Conservation (phyloP, 83 land plant species). For the Thuja plicata region DNA sequence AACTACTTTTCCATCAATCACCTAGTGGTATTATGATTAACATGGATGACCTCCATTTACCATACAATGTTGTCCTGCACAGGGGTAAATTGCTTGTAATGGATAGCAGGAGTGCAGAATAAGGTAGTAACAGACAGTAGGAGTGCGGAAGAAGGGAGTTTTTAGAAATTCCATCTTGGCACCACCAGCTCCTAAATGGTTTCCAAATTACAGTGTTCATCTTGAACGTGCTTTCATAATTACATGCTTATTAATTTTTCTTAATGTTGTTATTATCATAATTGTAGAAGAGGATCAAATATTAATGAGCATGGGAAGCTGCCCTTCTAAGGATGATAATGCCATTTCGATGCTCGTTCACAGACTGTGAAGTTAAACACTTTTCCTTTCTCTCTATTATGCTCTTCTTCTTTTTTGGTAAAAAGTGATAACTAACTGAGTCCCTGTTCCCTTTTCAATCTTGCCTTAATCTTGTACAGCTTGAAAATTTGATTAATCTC, state of each 20-base stretch:
- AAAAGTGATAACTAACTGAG: neutral
- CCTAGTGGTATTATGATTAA: too few species aligned
- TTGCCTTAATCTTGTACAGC: neutral
- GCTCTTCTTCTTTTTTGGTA: neutral
- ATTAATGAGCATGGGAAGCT: neutral
- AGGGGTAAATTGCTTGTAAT: too few species aligned
- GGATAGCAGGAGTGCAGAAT: too few species aligned
- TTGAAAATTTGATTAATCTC: neutral
- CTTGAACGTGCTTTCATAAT: neutral
- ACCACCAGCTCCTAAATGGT: too few species aligned
- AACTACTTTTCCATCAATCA: too few species aligned
- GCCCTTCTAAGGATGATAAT: neutral
- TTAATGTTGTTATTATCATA: neutral
- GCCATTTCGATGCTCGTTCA: neutral
- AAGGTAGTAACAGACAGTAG: too few species aligned
- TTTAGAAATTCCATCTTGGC: too few species aligned
- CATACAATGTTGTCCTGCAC: too few species aligned
- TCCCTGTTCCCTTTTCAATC: neutral
- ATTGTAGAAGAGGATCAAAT: too few species aligned
- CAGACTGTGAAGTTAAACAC: neutral
- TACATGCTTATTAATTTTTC: neutral
- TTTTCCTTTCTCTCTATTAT: neutral
- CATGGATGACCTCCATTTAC: too few species aligned
- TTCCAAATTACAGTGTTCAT: conserved; percentile 1
- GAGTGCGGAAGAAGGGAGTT: too few species aligned